Base-by-base conservation (phyloP, 192 early-diverging fungal species). In the Rhizoclosmatium sp. region DNA sequence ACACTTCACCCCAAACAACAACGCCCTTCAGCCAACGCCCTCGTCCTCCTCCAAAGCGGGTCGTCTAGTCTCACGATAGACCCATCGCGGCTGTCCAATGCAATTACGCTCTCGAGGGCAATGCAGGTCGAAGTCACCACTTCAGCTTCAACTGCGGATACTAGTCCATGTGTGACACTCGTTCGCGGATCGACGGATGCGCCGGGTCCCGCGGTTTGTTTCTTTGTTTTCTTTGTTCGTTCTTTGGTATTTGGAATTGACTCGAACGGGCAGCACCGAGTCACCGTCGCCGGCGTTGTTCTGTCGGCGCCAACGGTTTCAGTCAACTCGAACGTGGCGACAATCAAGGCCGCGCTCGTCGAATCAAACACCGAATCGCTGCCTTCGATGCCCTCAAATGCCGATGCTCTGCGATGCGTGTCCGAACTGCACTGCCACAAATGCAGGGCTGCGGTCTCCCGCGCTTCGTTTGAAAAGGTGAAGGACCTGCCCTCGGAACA, bases 401-500 rank as follows among this genome's bases (percentile, higher is more conserved):
- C 60, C 4, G 60, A 62, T 40, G 4, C 14, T 7, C 60, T 62
- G 21, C 7, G 10, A 7, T 21, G 7, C 9, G 39, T 62, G 10
- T 62, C 60, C 14, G 14, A 19, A 19, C 16, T 85, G 79, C 54
- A 81, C 88, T 64, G 83, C 67, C 61, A 85, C 81, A 2, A 85
- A 82, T 44, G 44, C 71, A 69, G 14, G 45, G 14, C 65, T 14
- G 45, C 12, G 2, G 7, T 40, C 7, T 49, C 4, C 14, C 9
- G 54, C 7, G 48, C 67, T 19, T 72, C 47, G 31, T 84, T 85
- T 64, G 39, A 42, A 3, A 66, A 72, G 40, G 75, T 78, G 12
- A 41, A 81, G 47, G 82, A 84, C n/a, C 80, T 87, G 44, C 88
- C 88, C 5, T 86, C 85, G 12, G 83, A 87, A 47, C 81, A 86